phyloP scores from a whole-genome alignment of 805 yeast genomes.

The Cyberlindnera xylosilytica region DNA sequence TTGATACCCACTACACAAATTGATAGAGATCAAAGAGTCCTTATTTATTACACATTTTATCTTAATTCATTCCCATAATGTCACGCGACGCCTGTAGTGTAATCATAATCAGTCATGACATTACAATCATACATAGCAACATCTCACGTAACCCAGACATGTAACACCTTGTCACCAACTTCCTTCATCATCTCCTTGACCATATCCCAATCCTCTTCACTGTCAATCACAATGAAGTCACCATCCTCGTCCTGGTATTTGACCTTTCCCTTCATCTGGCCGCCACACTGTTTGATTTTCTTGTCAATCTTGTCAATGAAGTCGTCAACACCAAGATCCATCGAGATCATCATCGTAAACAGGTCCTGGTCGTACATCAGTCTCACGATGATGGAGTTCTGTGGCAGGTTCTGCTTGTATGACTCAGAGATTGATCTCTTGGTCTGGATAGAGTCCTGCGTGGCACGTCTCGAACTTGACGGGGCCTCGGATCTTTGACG shows the following conservation, averaged over 20 bases:
- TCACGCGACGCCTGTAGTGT: too few species aligned
- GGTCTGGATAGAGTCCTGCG: slow-evolving; percentile 26
- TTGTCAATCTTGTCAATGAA: slow-evolving; percentile 56
- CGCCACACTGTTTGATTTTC: slow-evolving; percentile 54
- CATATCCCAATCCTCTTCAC: slow-evolving; percentile 84
- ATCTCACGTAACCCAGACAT: slow-evolving; percentile 37
- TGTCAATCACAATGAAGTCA: slow-evolving; percentile 80
- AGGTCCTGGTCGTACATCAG: slow-evolving; percentile 45
- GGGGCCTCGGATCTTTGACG: slow-evolving; percentile 28
- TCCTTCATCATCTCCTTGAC: slow-evolving; percentile 71
- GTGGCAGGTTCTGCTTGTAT: slow-evolving; percentile 36
- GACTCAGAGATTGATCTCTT: slow-evolving; percentile 39
- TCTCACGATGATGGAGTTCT: slow-evolving; percentile 36
- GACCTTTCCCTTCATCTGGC: slow-evolving; percentile 47
- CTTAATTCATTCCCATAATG: too few species aligned
- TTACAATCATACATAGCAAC: background rate
- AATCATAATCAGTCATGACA: slow-evolving; percentile 5
- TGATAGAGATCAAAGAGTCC: too few species aligned
- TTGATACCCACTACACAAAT: too few species aligned
- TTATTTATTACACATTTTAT: too few species aligned
- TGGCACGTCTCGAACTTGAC: slow-evolving; percentile 21
- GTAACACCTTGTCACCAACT: slow-evolving; percentile 44
- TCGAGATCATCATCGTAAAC: slow-evolving; percentile 63
- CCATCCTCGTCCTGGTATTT: slow-evolving; percentile 94
- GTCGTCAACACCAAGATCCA: slow-evolving; percentile 46